Base-by-base conservation (phyloP, 2,329 filamentous ascomycete genomes). In the Monosporascus sp. region DNA sequence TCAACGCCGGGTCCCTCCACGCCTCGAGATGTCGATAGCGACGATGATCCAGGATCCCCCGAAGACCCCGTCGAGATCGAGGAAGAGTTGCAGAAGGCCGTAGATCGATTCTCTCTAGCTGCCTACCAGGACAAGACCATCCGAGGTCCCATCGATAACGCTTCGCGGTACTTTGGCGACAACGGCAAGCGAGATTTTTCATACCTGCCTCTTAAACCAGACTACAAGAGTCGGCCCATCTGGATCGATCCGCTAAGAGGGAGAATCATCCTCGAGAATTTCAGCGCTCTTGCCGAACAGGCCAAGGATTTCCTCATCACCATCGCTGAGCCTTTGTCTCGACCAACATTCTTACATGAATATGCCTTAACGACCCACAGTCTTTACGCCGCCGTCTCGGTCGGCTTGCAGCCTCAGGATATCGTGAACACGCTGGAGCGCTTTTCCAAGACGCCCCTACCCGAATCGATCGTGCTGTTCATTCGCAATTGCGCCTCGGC, bases 261-360 rank as follows among this genome's bases (percentile, higher is more conserved):
- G 37, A 86, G 87, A 58, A 94, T 97, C 66, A 94, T 95, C 31
- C 78, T 97, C 44, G 93, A 99, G 76, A 96, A 91, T 63, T 97
- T 97, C 74, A 93, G 89, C 50, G 89, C 92, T 2, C 78, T 94
- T 53, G 91, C 93, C 53, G 82, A 87, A 53, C 87, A 92, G 65
- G 93, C 91, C 0, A 91, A 96, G 68, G 91, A 96, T 69, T 96
- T 99, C 68, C 78, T 99, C 55, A 96, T 95, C 63, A 96, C 94
- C 47, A 93, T 99, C 62, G 90, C 93, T 58, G 93, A 99, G 74
- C 94, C 93, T 19, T 78, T 93, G 55, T 97, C 92, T 37, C 85
- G 93, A 55, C 93, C 94, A 54, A 88, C 86, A 5, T 93, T 91
- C 66, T 83, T 97, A 58, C 94, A 97, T 75, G 93, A 99, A 72